These are phyloP conservation scores for Lactarius hatsudake DNA, from an alignment of 768 basidiomycete species.

Conservation along the genomic window DNA sequence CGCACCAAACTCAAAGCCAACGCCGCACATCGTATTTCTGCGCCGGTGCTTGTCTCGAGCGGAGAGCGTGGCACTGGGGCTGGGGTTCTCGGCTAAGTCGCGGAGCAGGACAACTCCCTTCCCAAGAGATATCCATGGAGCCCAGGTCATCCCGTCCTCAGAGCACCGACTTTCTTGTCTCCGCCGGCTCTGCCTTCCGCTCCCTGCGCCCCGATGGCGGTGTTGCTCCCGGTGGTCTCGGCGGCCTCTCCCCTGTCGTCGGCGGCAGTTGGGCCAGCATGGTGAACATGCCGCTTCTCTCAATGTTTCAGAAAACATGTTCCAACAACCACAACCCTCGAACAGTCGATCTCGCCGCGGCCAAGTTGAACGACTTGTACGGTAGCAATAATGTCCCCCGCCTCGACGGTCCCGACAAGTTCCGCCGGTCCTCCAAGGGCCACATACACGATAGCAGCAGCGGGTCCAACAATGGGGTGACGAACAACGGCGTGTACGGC, in stretches of 20 bases:
- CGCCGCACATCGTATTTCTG: constrained; percentile 50
- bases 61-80: constrained; percentile 58
- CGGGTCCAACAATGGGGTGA: constrained; percentile 20
- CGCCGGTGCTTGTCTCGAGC: constrained; percentile 38
- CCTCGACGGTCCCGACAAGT: constrained; percentile 84
- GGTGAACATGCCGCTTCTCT: constrained; percentile 48
- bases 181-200: too few relatives aligned
- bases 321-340: too few relatives aligned
- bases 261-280: constrained; percentile 95
- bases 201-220: constrained; percentile 53
- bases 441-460: constrained; percentile 8
- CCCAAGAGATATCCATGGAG: too few relatives aligned
- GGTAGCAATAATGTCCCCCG: constrained; percentile 34
- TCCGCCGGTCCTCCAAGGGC: constrained; percentile 57
- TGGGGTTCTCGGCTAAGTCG: constrained; percentile 70
- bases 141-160: constrained; percentile 48
- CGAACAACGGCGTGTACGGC: constrained; percentile 43
- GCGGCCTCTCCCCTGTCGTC: constrained; percentile 51
- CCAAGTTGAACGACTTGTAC: constrained; percentile 48
- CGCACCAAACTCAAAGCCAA: constrained; percentile 32
- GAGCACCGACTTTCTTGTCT: constrained; percentile 72
- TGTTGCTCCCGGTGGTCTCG: constrained; percentile 23
- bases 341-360: constrained; percentile 51
- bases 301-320: constrained; percentile 23
- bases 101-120: constrained; percentile 58